Base-by-base conservation (phyloP, 148 eudicot species). In the Arctostaphylos glauca region DNA sequence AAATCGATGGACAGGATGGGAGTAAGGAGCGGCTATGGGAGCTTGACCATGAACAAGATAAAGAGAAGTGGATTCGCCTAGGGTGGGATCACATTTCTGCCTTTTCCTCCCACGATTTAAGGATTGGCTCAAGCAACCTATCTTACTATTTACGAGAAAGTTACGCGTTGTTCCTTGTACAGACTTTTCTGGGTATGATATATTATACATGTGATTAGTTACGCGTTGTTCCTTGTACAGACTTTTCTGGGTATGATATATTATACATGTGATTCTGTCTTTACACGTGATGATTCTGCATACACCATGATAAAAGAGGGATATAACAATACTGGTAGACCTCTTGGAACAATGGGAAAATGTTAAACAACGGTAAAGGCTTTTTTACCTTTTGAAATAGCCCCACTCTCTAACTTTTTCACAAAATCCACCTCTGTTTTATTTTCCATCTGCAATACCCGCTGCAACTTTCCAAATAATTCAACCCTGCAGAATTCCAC, bases 401-500 rank as follows among this genome's bases (percentile, higher is more conserved):
- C 86, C 83, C 86, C 90, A 79, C 84, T 83, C 76, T 87, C 86
- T 86, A 85, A 79, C 77, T 80, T 89, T 88, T 91, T 89, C 55
- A 88, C 73, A 83, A 92, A 92, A 76, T 82, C 86, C 70, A 79
- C 55, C 52, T 95, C 97, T 82, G 80, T 88, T 77, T 92, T 92
- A 90, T 91, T 94, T 87, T 96, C 95, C 73, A 76, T 83, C 83
- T 85, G 94, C 92, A 92, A 89, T 58, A 96, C 88, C 52, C 77
- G 86, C 89, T 94, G 98, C 87, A 96, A 86, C 89, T 89, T 93
- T 86, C 87, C 93, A 85, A 87, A 86, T 47, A 94, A 78, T 84
- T 92, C 95, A 87, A 62, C 47, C 70, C 95, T 90, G 86, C 82
- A 86, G 47, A 84, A 25, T 56, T 76, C 79, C 58, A 52, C 74